These are phyloP conservation scores for Staphylotrichum tortipilum DNA, from an alignment of 495 filamentous ascomycete genomes.

Conservation along the genomic window DNA sequence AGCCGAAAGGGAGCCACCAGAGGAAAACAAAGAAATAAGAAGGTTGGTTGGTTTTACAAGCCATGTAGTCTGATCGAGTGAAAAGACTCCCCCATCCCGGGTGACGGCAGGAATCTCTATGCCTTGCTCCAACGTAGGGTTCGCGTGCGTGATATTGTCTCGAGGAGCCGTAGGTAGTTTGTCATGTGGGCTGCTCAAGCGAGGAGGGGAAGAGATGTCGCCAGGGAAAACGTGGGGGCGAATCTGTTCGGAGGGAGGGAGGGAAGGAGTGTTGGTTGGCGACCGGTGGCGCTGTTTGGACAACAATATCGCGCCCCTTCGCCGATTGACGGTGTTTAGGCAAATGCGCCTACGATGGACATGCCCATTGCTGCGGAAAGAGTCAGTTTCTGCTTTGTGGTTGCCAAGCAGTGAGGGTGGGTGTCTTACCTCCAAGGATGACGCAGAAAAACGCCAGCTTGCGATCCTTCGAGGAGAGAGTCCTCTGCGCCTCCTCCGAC, in stretches of 20 bases:
- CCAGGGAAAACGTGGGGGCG: no score
- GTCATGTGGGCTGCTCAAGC: neutral
- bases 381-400: slow-evolving; percentile 12
- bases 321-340: slow-evolving; percentile 18
- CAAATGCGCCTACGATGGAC: slow-evolving; percentile 25
- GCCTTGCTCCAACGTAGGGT: neutral
- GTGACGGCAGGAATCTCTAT: neutral
- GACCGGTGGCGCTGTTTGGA: no score
- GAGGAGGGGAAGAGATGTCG: no score
- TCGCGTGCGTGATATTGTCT: neutral
- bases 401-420: neutral
- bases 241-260: no score
- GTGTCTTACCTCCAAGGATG: slow-evolving; percentile 33
- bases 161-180: neutral
- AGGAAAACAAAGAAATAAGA: slow-evolving; percentile 2
- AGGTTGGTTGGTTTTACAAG: slow-evolving; percentile 4
- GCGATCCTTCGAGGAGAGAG: slow-evolving; percentile 39
- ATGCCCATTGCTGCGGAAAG: slow-evolving; percentile 13
- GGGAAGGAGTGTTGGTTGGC: no score
- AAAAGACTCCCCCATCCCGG: neutral
- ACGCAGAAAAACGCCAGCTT: slow-evolving; percentile 34
- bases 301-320: no score
- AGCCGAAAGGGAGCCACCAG: neutral
- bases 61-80: neutral
- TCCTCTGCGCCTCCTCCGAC: slow-evolving; percentile 41